Base-by-base conservation (phyloP, 83 land plant genomes). In the Picea engelmannii region DNA sequence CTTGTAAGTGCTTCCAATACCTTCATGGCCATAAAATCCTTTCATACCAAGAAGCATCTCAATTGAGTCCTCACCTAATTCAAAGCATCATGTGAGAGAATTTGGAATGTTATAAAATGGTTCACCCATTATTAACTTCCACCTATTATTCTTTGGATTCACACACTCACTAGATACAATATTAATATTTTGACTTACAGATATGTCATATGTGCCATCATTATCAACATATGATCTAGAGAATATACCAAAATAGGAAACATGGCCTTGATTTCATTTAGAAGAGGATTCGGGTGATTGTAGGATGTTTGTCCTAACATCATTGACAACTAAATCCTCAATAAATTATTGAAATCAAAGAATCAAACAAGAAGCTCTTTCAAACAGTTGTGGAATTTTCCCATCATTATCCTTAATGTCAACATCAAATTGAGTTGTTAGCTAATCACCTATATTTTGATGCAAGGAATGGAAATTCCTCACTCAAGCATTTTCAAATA, bases 21-120 rank as follows among this genome's bases (percentile, higher is more conserved):
- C 70, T 67, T 67, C 70, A 4, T 31, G 38, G 40, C 70, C 70
- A 67, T 67, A 40, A 67, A 67, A 67, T 67, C 23, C 70, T 67
- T 67, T 67, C 70, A 67, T 27, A 31, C 70, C 70, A 25, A 67
- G 6, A 67, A 67, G 70, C 25, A 27, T 31, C 70, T 67, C 70
- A 27, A 67, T 67, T 67, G 70, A 27, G 17, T 67, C 70, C 40
- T 67, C 40, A 27, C 17, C 31, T 27, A 25, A 12, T 67, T 67
- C 40, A 67, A 27, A 67, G 70, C 40, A 15, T 31, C 70, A 5
- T 67, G 40, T 12, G 25, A 25, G 70, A 25, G 23, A 38, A 6
- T 27, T 38, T 67, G 70, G 18, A 13, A 67, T 4, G 70, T 13
- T 27, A 25, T 13, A 67, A 67, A 67, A 67, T 0, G 40, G 12